Evolutionary conservation across 495 filamentous ascomycete genomes (phyloP).

Genomic region (Rusavskia elegans): DNA sequence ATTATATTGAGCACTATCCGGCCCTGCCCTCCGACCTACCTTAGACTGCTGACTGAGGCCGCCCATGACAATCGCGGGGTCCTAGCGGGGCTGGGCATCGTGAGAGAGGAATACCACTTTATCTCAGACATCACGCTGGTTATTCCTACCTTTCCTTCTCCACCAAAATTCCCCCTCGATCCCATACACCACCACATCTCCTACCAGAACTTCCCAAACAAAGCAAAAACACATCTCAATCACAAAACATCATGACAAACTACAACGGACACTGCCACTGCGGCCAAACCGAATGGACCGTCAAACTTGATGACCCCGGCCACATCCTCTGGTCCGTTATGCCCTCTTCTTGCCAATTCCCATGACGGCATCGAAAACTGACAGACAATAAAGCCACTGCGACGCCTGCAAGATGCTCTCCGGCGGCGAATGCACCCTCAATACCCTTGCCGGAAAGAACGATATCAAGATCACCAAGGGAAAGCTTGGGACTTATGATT

Average conservation of each 20-base stretch:
- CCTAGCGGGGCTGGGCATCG: too few species aligned
- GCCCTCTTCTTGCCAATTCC: neutral
- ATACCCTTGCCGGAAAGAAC: slow-evolving; percentile 30
- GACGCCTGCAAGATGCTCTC: slow-evolving; percentile 33
- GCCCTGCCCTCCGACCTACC: too few species aligned
- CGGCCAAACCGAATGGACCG: slow-evolving; percentile 29
- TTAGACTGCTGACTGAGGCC: too few species aligned
- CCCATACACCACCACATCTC: neutral
- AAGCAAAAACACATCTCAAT: neutral
- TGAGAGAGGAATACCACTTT: too few species aligned
- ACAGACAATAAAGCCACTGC: slow-evolving; percentile 25
- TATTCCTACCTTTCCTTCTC: too few species aligned
- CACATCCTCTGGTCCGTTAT: slow-evolving; percentile 31
- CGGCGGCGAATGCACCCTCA: slow-evolving; percentile 31
- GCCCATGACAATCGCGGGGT: too few species aligned
- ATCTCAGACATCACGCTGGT: too few species aligned
- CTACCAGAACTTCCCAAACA: neutral
- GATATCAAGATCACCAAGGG: slow-evolving; percentile 33
- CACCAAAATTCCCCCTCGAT: too few species aligned
- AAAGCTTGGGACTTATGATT: slow-evolving; percentile 27
- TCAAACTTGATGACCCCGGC: slow-evolving; percentile 23
- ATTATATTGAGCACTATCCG: too few species aligned
- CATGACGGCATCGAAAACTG: neutral
- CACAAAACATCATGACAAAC: slow-evolving; percentile 10
- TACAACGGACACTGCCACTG: slow-evolving; percentile 36